phyloP scores from a whole-genome alignment of 179 eudicot species.

The Silene vulgaris region DNA sequence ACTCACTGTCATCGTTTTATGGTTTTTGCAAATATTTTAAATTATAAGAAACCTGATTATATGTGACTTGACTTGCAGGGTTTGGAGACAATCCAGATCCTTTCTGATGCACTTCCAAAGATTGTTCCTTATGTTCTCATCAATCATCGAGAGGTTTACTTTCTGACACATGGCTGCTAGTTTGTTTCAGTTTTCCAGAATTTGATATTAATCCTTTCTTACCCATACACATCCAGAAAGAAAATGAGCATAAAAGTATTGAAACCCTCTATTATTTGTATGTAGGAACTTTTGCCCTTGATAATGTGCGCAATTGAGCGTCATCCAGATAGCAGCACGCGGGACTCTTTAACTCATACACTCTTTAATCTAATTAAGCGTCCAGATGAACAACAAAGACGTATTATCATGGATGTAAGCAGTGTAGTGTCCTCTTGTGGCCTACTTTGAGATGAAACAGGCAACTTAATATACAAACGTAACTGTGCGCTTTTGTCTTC shows the following conservation, averaged over 20 bases:
- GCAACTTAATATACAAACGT: not conserved
- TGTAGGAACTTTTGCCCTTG: conserved; percentile 96
- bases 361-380: conserved; percentile 93
- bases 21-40: not conserved
- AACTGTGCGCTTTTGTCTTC: not conserved
- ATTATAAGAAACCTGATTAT: conserved; percentile 1
- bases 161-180: conserved; percentile 12
- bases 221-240: not conserved
- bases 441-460: not conserved
- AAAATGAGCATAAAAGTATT: not conserved
- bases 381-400: conserved; percentile 97
- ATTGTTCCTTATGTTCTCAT: conserved; percentile 97
- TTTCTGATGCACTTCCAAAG: conserved; percentile 91
- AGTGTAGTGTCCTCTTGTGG: conserved; percentile 2
- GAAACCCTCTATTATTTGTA: conserved; percentile 18
- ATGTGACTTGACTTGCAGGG: conserved; percentile 42
- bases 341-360: conserved; percentile 96
- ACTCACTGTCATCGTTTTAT: not conserved
- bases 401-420: conserved; percentile 93
- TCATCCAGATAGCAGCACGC: conserved; percentile 82
- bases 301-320: conserved; percentile 99
- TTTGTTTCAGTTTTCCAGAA: conserved; percentile 11
- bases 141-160: conserved; percentile 87
- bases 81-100: conserved; percentile 84
- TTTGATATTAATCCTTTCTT: conserved; percentile 2